These are phyloP conservation scores for Rehmannia glutinosa DNA, from an alignment of 257 asterid genomes.

Conservation along the genomic window DNA sequence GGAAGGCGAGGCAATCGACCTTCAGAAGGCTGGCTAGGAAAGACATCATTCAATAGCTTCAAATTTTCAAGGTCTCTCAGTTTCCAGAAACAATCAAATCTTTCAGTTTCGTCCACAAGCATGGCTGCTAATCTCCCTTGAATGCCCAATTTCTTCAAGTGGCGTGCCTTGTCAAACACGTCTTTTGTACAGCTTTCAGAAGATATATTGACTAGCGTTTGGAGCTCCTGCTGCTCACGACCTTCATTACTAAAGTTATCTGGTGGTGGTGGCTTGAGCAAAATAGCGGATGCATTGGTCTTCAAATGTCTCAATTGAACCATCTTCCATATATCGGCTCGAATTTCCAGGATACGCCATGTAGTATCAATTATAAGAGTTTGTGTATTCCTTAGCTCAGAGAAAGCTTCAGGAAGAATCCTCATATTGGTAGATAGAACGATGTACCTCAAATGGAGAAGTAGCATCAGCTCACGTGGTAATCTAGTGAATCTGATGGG, in stretches of 20 bases:
- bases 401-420: slow-evolving; percentile 19
- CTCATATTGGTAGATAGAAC: slow-evolving; percentile 1
- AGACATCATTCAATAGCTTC: too few species aligned
- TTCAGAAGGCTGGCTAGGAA: slow-evolving; percentile 4
- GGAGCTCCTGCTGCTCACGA: slow-evolving; percentile 23
- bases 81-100: neutral
- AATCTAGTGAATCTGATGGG: slow-evolving; percentile 24
- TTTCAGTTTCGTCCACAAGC: neutral
- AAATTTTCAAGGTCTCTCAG: slow-evolving; percentile 28
- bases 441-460: slow-evolving; percentile 27
- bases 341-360: neutral
- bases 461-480: slow-evolving; percentile 12
- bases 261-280: slow-evolving; percentile 2
- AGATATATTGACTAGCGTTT: slow-evolving; percentile 19
- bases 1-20: slow-evolving; percentile 15
- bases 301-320: slow-evolving; percentile 30
- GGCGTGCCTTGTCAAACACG: too few species aligned
- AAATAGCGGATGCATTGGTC: slow-evolving; percentile 18
- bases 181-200: too few species aligned
- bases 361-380: slow-evolving; percentile 21
- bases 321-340: slow-evolving; percentile 14
- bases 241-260: neutral
- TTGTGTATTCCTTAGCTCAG: slow-evolving; percentile 24
- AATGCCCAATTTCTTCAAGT: slow-evolving; percentile 23
- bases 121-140: slow-evolving; percentile 11